Percentiles rank a stretch among this genome's conserved stretches.
Evolutionary conservation across 306 rosid species (phyloP).

Genomic region (Prunus salicina): DNA sequence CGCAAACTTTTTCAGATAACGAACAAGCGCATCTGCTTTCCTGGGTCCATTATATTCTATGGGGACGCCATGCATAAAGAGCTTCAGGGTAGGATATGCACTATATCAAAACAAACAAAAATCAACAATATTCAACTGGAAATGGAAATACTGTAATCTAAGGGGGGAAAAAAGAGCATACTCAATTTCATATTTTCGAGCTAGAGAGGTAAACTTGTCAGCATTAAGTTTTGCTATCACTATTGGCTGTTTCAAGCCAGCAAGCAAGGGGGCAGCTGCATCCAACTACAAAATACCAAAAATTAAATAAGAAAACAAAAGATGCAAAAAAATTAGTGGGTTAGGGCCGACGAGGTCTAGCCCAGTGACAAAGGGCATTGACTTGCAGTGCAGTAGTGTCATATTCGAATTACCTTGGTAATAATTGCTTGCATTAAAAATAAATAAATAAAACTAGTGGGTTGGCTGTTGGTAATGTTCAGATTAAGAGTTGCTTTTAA

Average conservation of each 20-base stretch:
- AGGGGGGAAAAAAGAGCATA: conserved; percentile 27
- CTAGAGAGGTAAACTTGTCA: conserved; percentile 72
- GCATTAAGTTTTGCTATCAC: conserved; percentile 80
- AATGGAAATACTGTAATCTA: background rate
- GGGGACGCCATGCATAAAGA: conserved; percentile 76
- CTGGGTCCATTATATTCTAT: conserved; percentile 82
- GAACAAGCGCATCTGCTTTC: conserved; percentile 78
- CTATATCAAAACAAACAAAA: conserved; percentile 38
- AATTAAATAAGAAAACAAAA: background rate
- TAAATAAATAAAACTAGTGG: no score
- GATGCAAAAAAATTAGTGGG: background rate
- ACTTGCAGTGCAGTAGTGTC: no score
- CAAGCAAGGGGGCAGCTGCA: conserved; percentile 84
- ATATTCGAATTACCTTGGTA: no score
- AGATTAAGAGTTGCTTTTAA: background rate
- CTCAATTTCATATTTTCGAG: conserved; percentile 65
- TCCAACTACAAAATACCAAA: conserved; percentile 59
- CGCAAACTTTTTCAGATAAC: conserved; percentile 81
- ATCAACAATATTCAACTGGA: background rate
- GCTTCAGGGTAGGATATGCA: conserved; percentile 73
- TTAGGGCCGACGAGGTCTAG: no score
- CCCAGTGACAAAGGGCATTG: no score
- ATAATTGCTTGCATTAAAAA: no score
- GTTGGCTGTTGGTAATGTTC: no score
- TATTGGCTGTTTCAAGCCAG: conserved; percentile 70